Evolutionary conservation across 169 alveolate genomes (phyloP).

Genomic region (Neospora caninum): DNA sequence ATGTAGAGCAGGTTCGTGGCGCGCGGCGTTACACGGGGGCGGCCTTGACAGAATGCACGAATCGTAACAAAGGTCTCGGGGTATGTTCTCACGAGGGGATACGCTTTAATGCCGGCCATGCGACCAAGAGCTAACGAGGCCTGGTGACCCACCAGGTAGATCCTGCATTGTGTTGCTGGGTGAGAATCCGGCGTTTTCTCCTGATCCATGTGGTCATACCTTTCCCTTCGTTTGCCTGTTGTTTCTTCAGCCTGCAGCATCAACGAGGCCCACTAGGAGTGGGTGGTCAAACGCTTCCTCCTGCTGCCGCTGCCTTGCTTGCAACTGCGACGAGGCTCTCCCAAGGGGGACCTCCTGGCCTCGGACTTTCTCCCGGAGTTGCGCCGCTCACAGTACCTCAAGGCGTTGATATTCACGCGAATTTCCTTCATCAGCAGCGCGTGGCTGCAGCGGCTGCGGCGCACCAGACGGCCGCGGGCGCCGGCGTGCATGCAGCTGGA

Average conservation of each 20-base stretch:
- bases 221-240: background rate
- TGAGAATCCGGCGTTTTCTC: too few species aligned
- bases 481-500: background rate
- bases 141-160: too few species aligned
- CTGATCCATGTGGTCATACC: too few species aligned
- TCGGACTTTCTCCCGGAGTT: background rate
- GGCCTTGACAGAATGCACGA: too few species aligned
- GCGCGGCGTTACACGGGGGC: too few species aligned
- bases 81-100: too few species aligned
- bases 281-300: background rate
- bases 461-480: background rate
- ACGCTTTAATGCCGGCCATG: too few species aligned
- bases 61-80: too few species aligned
- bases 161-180: too few species aligned
- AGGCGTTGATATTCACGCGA: background rate
- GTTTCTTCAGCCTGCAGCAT: background rate
- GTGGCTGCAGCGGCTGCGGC: conserved; percentile 2
- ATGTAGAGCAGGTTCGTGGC: too few species aligned
- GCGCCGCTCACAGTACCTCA: background rate
- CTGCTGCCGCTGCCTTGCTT: conserved; percentile 9
- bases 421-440: conserved; percentile 3
- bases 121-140: too few species aligned
- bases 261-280: background rate
- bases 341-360: background rate
- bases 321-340: background rate